These are phyloP conservation scores for Alternaria angustiovoidea DNA, from an alignment of 2,329 filamentous ascomycete genomes.

Conservation along the genomic window DNA sequence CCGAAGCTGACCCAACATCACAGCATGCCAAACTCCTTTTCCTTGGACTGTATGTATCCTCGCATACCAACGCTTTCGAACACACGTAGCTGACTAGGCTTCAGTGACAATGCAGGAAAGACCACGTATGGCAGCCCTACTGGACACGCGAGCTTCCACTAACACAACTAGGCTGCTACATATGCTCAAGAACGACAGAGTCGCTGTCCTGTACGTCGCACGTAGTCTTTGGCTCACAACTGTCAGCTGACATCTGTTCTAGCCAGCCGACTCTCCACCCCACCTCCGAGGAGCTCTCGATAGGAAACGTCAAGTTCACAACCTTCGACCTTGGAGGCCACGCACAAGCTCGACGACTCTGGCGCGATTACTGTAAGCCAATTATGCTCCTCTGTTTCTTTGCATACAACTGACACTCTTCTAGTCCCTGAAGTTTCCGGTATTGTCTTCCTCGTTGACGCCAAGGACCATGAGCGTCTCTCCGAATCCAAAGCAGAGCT, in stretches of 20 bases:
- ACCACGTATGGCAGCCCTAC: constrained; percentile 67
- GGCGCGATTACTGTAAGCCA: constrained; percentile 50
- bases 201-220: constrained; percentile 78
- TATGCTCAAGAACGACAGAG: constrained; percentile 91
- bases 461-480: constrained; percentile 96
- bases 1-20: constrained; percentile 16
- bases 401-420: constrained; percentile 12
- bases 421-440: constrained; percentile 61
- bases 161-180: constrained; percentile 68
- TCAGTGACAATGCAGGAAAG: constrained; percentile 93
- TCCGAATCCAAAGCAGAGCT: constrained; percentile 95
- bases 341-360: constrained; percentile 51
- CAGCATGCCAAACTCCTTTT: constrained; percentile 73
- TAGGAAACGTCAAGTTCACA: constrained; percentile 77
- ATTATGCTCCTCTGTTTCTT: background rate
- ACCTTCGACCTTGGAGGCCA: constrained; percentile 75
- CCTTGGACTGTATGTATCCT: constrained; percentile 69
- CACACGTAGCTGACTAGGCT: constrained; percentile 65
- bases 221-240: background rate
- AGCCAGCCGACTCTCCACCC: constrained; percentile 45
- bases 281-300: constrained; percentile 71
- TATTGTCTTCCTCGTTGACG: constrained; percentile 97
- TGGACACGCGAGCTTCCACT: constrained; percentile 13
- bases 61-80: background rate
- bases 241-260: constrained; percentile 11